Evolutionary conservation across 2,329 filamentous ascomycete genomes (phyloP).

Genomic region (Aspergillus pseudoglaucus): DNA sequence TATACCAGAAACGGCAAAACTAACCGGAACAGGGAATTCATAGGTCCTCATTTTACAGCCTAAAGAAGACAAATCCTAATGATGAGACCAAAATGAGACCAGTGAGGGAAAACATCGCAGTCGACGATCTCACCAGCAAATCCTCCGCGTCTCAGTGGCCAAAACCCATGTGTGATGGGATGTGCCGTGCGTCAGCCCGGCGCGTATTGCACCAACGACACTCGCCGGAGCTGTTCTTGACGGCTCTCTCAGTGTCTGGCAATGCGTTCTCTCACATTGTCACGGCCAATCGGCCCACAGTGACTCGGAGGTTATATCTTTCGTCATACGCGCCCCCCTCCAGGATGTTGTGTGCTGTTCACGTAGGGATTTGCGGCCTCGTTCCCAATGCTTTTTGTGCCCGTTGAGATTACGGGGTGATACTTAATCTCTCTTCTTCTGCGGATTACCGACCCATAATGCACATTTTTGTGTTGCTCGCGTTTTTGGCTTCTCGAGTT

Average conservation of each 20-base stretch:
- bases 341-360: conserved; percentile 14
- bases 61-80: no score
- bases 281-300: conserved; percentile 19
- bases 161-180: not conserved
- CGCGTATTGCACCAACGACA: conserved; percentile 4
- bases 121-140: no score
- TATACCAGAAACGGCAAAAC: no score
- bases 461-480: conserved; percentile 5
- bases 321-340: conserved; percentile 11
- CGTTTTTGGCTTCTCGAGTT: conserved; percentile 5
- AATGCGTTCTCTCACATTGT: conserved; percentile 15
- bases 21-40: no score
- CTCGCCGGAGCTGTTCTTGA: not conserved
- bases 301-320: conserved; percentile 14
- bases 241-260: not conserved
- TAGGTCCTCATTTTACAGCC: no score
- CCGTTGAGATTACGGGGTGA: conserved; percentile 8
- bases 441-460: conserved; percentile 8
- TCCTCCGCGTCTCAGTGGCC: not conserved
- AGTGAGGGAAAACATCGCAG: no score
- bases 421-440: conserved; percentile 15
- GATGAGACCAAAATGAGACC: no score
- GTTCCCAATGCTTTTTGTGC: conserved; percentile 10
- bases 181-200: conserved; percentile 3
- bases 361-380: conserved; percentile 23